phyloP scores from a whole-genome alignment of 441 rosid species.

The Flueggea neowawraea region DNA sequence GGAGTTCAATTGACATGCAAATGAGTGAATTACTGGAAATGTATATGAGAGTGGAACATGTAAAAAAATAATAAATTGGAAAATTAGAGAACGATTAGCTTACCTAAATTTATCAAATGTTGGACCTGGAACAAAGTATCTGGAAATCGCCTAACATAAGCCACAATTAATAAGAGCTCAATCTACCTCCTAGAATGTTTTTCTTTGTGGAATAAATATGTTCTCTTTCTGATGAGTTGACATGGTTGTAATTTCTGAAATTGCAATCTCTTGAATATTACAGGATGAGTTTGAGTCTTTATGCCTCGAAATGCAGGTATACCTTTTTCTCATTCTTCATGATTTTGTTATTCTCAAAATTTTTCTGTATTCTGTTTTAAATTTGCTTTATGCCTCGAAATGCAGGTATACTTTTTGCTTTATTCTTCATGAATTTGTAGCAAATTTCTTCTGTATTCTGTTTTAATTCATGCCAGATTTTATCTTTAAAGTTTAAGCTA shows the following conservation, averaged over 20 bases:
- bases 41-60: no score
- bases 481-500: no score
- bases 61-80: no score
- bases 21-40: no score
- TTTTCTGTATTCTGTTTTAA: not conserved
- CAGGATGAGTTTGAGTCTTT: slow-evolving; percentile 64
- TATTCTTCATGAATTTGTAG: not conserved
- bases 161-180: no score
- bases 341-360: not conserved
- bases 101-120: no score
- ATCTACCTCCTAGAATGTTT: no score
- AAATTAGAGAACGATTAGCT: no score
- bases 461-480: not conserved
- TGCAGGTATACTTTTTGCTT: slow-evolving; percentile 35
- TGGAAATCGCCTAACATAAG: no score
- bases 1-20: no score
- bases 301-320: slow-evolving; percentile 53
- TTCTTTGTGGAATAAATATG: not conserved
- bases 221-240: not conserved
- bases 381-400: slow-evolving; percentile 27
- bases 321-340: not conserved
- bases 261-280: slow-evolving; percentile 10
- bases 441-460: not conserved
- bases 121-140: no score
- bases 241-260: slow-evolving; percentile 6